Evolutionary conservation across 306 rosid genomes (phyloP), one percentile per base, ranked within the genome.

Genomic region (Aeschynomene evenia): DNA sequence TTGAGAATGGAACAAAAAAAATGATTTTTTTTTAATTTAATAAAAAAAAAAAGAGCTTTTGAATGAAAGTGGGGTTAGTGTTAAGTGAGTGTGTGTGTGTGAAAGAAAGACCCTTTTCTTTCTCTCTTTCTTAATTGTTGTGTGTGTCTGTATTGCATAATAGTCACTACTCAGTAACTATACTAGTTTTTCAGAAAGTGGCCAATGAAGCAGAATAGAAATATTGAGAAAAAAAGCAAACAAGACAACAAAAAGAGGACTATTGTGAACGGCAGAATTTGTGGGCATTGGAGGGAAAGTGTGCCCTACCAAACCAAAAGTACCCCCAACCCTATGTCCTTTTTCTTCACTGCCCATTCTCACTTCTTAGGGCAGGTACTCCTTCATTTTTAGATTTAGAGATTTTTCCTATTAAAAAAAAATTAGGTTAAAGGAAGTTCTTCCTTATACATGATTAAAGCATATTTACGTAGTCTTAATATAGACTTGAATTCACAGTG

Each of bases 271-370:
- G 80, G 61, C 74, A 69, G 64, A 64, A 39, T 40, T 9, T 45
- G 73, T 74, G 70, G 65, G 37, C 19, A 48, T 39, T 64, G 70
- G 65, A 56, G 66, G 73, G 60, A 49, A 72, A 55, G 62, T 49
- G 49, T 62, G 82, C 39, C 85, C 79, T 63, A 72, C 85, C 72
- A 56, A 71, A 62, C 45, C 71, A 59, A n/a, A n/a, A n/a, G n/a
- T n/a, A n/a, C n/a, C n/a, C 78, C 75, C 52, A 65, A 80, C 18
- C 11, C 45, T 7, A 36, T 43, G 55, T 57, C 66, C 16, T 48
- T 72, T 71, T 79, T 65, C 48, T 64, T 23, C 5, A 46, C 40
- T 55, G 57, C 69, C 19, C 10, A 13, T 43, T 48, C 63, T 33
- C 43, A 11, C 33, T 49, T 59, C 66, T 22, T 66, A 43, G 52